phyloP scores from a whole-genome alignment of 805 yeast genomes.

The Lipomyces chichibuensis region DNA sequence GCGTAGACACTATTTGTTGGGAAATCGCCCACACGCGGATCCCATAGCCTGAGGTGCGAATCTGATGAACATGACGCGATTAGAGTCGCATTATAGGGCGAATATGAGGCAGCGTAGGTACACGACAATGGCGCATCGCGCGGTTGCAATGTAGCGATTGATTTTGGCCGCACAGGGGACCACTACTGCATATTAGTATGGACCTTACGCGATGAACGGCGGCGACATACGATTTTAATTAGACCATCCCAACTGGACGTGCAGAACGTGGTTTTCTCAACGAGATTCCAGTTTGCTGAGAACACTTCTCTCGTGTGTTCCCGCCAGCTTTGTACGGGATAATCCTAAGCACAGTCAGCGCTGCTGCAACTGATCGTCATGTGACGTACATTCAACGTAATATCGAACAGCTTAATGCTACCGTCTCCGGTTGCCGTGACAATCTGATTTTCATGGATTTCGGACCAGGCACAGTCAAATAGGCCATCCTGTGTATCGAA shows the following conservation, averaged over 20 bases:
- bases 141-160: constrained; percentile 57
- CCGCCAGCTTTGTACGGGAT: constrained; percentile 71
- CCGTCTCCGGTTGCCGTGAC: constrained; percentile 91
- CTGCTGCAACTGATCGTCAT: background rate
- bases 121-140: constrained; percentile 33
- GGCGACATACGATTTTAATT: constrained; percentile 54
- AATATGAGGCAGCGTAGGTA: constrained; percentile 37
- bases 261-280: constrained; percentile 68
- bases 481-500: constrained; percentile 95
- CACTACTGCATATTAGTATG: constrained; percentile 46
- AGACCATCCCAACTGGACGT: constrained; percentile 93
- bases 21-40: constrained; percentile 68
- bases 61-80: constrained; percentile 74
- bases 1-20: constrained; percentile 62
- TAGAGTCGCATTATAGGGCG: constrained; percentile 75
- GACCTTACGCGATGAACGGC: background rate
- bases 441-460: constrained; percentile 82
- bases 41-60: constrained; percentile 80
- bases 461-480: constrained; percentile 89
- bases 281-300: constrained; percentile 71
- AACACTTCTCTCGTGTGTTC: constrained; percentile 82
- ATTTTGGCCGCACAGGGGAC: constrained; percentile 65
- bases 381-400: constrained; percentile 44
- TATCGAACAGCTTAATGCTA: constrained; percentile 77
- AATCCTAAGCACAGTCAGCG: constrained; percentile 47